Evolutionary conservation across 1,139 yeast genomes (phyloP), one percentile per base, ranked within the genome.

Genomic region (Casaregolazyma lundiana): DNA sequence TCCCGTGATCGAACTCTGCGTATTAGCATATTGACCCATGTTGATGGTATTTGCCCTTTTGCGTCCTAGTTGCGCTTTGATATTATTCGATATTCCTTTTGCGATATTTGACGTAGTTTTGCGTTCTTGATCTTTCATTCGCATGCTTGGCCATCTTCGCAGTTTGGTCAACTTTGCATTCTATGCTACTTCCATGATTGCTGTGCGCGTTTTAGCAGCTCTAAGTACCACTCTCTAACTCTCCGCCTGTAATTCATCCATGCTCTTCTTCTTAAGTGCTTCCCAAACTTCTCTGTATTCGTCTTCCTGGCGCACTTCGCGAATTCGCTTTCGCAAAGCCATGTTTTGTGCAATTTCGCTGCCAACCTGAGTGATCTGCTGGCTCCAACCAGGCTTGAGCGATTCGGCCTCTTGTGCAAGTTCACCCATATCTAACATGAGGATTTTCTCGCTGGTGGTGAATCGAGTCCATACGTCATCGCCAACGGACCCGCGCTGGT

Each of bases 281-380:
- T 58, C 60, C 37, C 37, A 53, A 3, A 57, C 54, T 26, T 57
- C 55, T 41, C 59, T 49, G 42, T 56, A 63, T 41, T 57, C 60
- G 13, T 47, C 47, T 47, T 60, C 62, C 35, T 54, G 45, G 6
- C 76, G 80, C 58, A 85, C 75, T n/a, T 88, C 77, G 34, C 67
- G 66, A 49, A 88, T 71, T 60, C 97, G 80, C 70, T 94, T 78
- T 67, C 94, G 78, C 48, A 92, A 72, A 0, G 96, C 96, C 66
- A 86, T 95, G 63, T 90, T 90, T 67, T 88, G 86, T 54, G 96
- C 87, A 42, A 92, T 82, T 61, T 92, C 97, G 60, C 84, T 92
- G 30, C 92, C 86, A 16, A 84, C 78, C 9, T 84, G 84, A 62
- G 89, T 84, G 59, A 88, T 78, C 45, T 76, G 69, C 55, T 78